These are phyloP conservation scores for Begonia peltatifolia DNA, from an alignment of 306 rosid genomes.

Conservation along the genomic window DNA sequence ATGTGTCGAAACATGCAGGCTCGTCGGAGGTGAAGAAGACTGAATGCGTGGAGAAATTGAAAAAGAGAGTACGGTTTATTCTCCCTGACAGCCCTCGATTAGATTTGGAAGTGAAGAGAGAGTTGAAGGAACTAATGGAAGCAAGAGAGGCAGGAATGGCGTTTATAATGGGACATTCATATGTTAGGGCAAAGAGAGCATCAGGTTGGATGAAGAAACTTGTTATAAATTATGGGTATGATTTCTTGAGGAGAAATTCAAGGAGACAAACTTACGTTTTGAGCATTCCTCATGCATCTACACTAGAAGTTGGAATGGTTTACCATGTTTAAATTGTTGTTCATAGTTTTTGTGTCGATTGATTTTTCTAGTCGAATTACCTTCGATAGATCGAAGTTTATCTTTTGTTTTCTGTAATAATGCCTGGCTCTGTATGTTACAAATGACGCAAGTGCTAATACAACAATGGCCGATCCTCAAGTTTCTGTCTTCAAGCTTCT, in stretches of 20 bases:
- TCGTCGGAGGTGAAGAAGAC: slow-evolving; percentile 53
- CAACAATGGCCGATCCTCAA: too few relatives aligned
- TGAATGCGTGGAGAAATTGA: too few relatives aligned
- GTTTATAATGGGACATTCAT: slow-evolving; percentile 88
- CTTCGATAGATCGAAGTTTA: too few relatives aligned
- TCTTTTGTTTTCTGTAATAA: too few relatives aligned
- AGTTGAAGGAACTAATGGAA: slow-evolving; percentile 75
- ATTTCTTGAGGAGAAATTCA: slow-evolving; percentile 86
- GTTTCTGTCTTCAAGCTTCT: too few relatives aligned
- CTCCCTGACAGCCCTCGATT: slow-evolving; percentile 64
- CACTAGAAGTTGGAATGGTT: slow-evolving; percentile 93
- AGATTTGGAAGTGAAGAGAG: slow-evolving; percentile 34
- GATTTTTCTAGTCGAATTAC: too few relatives aligned
- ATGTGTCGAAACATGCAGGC: slow-evolving; percentile 19
- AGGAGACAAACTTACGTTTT: slow-evolving; percentile 77
- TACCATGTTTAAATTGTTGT: slow-evolving; percentile 39
- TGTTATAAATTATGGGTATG: slow-evolving; percentile 79
- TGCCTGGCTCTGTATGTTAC: too few relatives aligned
- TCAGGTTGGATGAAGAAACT: slow-evolving; percentile 71
- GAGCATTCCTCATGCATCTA: slow-evolving; percentile 80
- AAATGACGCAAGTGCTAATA: too few relatives aligned
- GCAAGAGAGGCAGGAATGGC: slow-evolving; percentile 96
- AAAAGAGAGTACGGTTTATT: slow-evolving; percentile 69
- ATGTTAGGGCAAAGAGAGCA: slow-evolving; percentile 83
- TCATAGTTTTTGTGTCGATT: background rate